A percentile compares a stretch with the other conserved stretches of the same genome.
phyloP scores from a whole-genome alignment of 208 protist genomes.

The Crithidia sp. region DNA sequence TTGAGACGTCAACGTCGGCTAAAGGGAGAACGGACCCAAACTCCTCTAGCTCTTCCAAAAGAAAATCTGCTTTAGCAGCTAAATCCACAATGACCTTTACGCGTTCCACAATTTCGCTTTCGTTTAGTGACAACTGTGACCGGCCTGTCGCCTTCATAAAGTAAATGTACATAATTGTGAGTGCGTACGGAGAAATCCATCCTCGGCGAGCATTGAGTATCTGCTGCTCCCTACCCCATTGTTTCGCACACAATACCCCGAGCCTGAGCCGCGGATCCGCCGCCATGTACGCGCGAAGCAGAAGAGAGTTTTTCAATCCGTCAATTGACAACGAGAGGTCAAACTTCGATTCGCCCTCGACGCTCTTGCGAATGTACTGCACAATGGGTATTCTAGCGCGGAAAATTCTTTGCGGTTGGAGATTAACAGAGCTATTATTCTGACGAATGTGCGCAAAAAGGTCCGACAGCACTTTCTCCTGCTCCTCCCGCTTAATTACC shows the following conservation, averaged over 20 bases:
- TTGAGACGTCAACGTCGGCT: conserved; percentile 22
- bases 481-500: conserved; percentile 42
- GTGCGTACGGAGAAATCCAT: conserved; percentile 86
- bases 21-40: conserved; percentile 40
- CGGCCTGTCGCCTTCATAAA: conserved; percentile 57
- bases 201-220: conserved; percentile 77
- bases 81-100: conserved; percentile 26
- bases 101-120: conserved; percentile 35
- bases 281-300: conserved; percentile 74
- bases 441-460: conserved; percentile 51
- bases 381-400: conserved; percentile 77
- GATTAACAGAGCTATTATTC: background rate
- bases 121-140: conserved; percentile 33
- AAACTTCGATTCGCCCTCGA: conserved; percentile 38
- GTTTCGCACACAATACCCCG: conserved; percentile 61
- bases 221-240: conserved; percentile 65
- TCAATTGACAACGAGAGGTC: conserved; percentile 82
- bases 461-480: conserved; percentile 54
- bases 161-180: conserved; percentile 86
- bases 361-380: conserved; percentile 30
- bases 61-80: background rate
- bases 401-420: conserved; percentile 78
- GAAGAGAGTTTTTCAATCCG: conserved; percentile 70
- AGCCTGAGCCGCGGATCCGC: conserved; percentile 57
- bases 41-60: conserved; percentile 25